Evolutionary conservation across 345 rosid genomes (phyloP), one percentile per base, ranked within the genome.

Genomic region (Eucalyptus paniculata): DNA sequence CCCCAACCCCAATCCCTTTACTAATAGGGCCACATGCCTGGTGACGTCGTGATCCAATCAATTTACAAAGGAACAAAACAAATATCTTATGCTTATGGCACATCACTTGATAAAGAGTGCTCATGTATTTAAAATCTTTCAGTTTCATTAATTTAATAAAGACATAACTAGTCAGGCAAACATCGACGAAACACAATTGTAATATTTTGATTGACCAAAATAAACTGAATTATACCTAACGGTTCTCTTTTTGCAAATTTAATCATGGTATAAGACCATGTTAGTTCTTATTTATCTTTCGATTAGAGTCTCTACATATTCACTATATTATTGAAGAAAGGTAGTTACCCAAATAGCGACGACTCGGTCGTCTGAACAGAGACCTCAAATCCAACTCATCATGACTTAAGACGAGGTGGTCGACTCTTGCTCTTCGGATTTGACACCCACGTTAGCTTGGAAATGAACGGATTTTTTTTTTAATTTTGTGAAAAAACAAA

Each of bases 1-100:
- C 24, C 24, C 58, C 56, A 53, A 53, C 24, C 56, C 24, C 58
- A 53, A 53, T 53, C 58, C 24, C 58, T 53, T 53, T 8, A 53
- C 10, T 4, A 50, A 18, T 53, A 8, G 58, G 5, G 11, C 2
- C 58, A 7, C 58, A 8, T 8, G 58, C 0, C 2, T 19, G 1
- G 0, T 53, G 24, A 53, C 10, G 23, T 19, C 5, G 24, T 53
- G 58, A 53, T 53, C 58, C 5, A 53, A 19, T 53, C 26, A 53
- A 19, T 19, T 8, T 19, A 53, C 26, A 19, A 53, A 21, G 11
- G 2, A 24, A 12, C n/a, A 12, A 26, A 60, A 23, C 62, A 56
- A 60, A 60, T 26, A 12, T 60, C 7, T 28, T 12, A 60, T 65
- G 37, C 72, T 30, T 7, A n/a, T 15, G 72, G 19, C 37, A n/a